Conservation (phyloP, 2,329 filamentous ascomycete species). For the Waltergamsia citrina region DNA sequence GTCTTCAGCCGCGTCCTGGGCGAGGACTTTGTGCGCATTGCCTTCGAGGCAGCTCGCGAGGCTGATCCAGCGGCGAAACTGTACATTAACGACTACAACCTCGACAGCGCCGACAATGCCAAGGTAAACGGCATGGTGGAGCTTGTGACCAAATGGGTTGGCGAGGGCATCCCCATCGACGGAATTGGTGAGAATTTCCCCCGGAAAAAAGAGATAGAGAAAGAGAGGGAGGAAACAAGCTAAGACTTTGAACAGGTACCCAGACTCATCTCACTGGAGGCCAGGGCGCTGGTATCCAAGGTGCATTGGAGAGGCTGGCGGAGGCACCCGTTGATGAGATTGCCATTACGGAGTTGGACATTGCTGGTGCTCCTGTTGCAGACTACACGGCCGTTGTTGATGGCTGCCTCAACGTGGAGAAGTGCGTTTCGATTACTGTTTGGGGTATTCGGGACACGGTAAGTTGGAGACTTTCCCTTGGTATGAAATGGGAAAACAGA, state of each 20-base stretch:
- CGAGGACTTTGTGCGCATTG: constrained; percentile 59
- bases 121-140: constrained; percentile 48
- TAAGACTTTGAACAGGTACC: constrained; percentile 27
- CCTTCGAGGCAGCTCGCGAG: constrained; percentile 57
- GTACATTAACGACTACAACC: constrained; percentile 70
- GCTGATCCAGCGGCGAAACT: constrained; percentile 60
- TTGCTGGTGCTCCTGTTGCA: constrained; percentile 40
- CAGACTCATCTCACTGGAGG: constrained; percentile 43
- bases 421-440: constrained; percentile 58
- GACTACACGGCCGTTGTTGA: constrained; percentile 52
- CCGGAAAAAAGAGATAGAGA: not conserved
- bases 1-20: constrained; percentile 62
- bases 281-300: constrained; percentile 31
- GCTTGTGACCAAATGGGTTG: constrained; percentile 55
- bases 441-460: constrained; percentile 43
- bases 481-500: not conserved
- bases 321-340: constrained; percentile 41
- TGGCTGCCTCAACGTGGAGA: constrained; percentile 46
- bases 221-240: not conserved
- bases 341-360: constrained; percentile 61
- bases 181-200: constrained; percentile 36
- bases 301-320: constrained; percentile 43
- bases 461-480: not conserved
- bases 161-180: constrained; percentile 53
- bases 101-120: constrained; percentile 47